Evolutionary conservation across 2,329 filamentous ascomycete species (phyloP), one percentile per base, ranked within the genome.

Genomic region (Aureobasidium melanogenum): DNA sequence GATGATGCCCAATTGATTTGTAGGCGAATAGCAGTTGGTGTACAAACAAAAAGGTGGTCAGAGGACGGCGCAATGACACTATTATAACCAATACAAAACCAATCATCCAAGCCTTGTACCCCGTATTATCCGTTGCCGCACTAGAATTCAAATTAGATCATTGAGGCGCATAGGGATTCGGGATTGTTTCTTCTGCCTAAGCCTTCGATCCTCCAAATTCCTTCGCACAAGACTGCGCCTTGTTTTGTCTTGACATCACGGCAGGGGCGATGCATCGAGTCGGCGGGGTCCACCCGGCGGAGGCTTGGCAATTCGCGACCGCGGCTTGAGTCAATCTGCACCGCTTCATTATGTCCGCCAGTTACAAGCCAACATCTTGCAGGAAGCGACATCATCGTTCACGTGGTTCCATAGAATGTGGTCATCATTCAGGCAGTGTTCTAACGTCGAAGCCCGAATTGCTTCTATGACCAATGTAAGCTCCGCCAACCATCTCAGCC

Each of bases 221-320:
- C 41, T 57, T 56, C 26, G 15, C 54, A 44, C 24, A 30, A 24
- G 41, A 32, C 54, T 57, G 54, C 54, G 54, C 54, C 54, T 57
- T 57, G 54, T 57, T 32, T 57, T 17, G 54, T 57, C 54, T 57
- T 57, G 54, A 47, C 54, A 46, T 57, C 30, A 46, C 38, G 17
- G 22, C 17, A 32, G 39, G 30, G 41, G 54, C 54, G 22, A 46
- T 47, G 54, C 41, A 47, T 43, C 26, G 14, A 36, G 26, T 55
- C 22, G 36, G 36, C 51, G 43, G 51, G 36, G 51, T 55, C 36
- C 6, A 38, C n/a, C 17, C 15, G 41, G n/a, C 52, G 6, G 19
- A 56, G 41, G 52, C 52, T 56, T 56, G 52, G 52, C 52, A 34
- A 30, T 8, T 34, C 19, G 12, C n/a, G 6, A 12, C 52, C 30